Conservation (phyloP, 495 filamentous ascomycete species). For the Tuber aestivum region DNA sequence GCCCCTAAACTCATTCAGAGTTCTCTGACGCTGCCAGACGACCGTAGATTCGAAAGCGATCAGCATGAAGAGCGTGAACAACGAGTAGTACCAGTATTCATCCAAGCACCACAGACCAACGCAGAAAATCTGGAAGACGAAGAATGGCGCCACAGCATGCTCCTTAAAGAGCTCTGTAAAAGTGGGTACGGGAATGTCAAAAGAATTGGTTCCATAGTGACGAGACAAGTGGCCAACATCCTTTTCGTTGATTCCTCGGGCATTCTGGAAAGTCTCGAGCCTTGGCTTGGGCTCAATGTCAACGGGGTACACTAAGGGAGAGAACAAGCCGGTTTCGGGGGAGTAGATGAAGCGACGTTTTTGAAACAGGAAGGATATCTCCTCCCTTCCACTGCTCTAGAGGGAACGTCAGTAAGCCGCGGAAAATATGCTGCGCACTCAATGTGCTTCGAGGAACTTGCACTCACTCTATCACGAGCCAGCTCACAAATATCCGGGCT, state of each 20-base stretch:
- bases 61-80: conserved; percentile 98
- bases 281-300: conserved; percentile 67
- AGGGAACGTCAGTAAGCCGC: conserved; percentile 18
- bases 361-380: conserved; percentile 90
- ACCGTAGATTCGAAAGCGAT: conserved; percentile 97
- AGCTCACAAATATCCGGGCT: conserved; percentile 80
- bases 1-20: conserved; percentile 92
- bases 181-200: conserved; percentile 93
- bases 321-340: conserved; percentile 61
- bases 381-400: conserved; percentile 63
- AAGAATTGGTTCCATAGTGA: conserved; percentile 94
- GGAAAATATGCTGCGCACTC: not conserved
- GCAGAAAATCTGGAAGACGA: conserved; percentile 98
- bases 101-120: conserved; percentile 98
- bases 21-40: conserved; percentile 96
- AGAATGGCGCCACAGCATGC: conserved; percentile 97
- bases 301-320: conserved; percentile 75
- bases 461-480: conserved; percentile 60
- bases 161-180: conserved; percentile 97
- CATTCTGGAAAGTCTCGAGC: conserved; percentile 70
- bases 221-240: conserved; percentile 74
- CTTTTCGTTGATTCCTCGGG: conserved; percentile 62
- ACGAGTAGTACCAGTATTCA: conserved; percentile 99
- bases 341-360: conserved; percentile 93
- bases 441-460: not conserved